Evolutionary conservation across 192 early-diverging fungal genomes (phyloP), one percentile per base, ranked within the genome.

Genomic region (Coemansia sp.): DNA sequence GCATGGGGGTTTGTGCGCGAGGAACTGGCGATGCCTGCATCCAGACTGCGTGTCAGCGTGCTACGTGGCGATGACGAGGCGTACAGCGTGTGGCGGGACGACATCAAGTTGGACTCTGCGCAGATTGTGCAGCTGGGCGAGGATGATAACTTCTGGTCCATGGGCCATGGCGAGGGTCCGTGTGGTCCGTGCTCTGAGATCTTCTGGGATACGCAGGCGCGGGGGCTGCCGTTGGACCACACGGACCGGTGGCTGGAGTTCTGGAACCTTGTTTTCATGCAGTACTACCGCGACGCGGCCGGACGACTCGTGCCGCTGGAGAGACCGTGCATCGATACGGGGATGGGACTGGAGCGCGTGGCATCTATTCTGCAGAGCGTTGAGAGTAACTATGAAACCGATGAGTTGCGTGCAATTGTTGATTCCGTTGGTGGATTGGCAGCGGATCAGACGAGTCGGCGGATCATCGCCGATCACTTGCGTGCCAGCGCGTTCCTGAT

Each of bases 211-310:
- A 92, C 94, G 41, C 93, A 92, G 71, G 94, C 94, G 43, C 85
- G 89, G 11, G 92, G 95, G 44, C 86, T 97, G 74, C 90, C 92
- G 32, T 68, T 91, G 43, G 79, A 86, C 68, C 94, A 98, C 77
- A 94, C 96, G 77, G 95, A 94, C 62, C 89, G 94, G 67, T 95
- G 97, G 53, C 83, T 99, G 42, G 97, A 99, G 85, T 95, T 99
- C 74, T 99, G 97, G 97, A 99, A 99, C 81, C 75, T 99, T 9
- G 97, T 99, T 56, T 99, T 99, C 72, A 99, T 99, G 91, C 92
- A 98, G 78, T 97, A 90, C 89, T 94, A 99, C 85, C 94, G 97
- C 65, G 92, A 92, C 65, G 74, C 88, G 12, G 92, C 93, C 70
- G 89, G 94, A n/a, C 86, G 84, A 4, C 86, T 99, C 15, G 86